phyloP scores from a whole-genome alignment of 2,329 filamentous ascomycete genomes.

The Stenocarpella maydis region DNA sequence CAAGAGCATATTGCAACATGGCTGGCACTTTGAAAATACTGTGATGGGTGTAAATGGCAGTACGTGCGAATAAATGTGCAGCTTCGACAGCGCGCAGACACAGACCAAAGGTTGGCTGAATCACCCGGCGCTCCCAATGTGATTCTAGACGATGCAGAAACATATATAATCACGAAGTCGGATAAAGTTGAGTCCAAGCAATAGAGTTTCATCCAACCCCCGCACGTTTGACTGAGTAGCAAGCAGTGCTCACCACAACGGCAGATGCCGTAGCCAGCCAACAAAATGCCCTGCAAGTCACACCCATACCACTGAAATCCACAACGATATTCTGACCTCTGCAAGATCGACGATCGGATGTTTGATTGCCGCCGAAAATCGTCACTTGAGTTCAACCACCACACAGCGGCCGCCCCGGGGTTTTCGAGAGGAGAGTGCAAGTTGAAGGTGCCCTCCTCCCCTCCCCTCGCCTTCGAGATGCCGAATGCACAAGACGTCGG shows the following conservation, averaged over 20 bases:
- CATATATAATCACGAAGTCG: not conserved
- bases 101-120: not conserved
- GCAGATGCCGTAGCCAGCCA: constrained; percentile 3
- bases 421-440: not conserved
- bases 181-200: not conserved
- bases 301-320: no score
- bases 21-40: not conserved
- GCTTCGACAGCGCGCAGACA: not conserved
- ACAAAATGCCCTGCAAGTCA: no score
- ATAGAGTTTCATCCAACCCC: not conserved
- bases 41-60: no score
- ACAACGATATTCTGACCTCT: constrained; percentile 10
- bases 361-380: not conserved
- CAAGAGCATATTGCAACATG: constrained; percentile 11
- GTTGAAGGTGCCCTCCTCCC: not conserved
- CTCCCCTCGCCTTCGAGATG: not conserved
- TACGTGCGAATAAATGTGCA: not conserved
- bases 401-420: not conserved
- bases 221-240: not conserved
- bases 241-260: not conserved
- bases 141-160: not conserved
- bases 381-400: not conserved
- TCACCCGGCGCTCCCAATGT: not conserved
- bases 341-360: not conserved
- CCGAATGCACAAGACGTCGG: not conserved